Base-by-base conservation (phyloP, 306 rosid genomes). In the Oemleria cerasiformis region DNA sequence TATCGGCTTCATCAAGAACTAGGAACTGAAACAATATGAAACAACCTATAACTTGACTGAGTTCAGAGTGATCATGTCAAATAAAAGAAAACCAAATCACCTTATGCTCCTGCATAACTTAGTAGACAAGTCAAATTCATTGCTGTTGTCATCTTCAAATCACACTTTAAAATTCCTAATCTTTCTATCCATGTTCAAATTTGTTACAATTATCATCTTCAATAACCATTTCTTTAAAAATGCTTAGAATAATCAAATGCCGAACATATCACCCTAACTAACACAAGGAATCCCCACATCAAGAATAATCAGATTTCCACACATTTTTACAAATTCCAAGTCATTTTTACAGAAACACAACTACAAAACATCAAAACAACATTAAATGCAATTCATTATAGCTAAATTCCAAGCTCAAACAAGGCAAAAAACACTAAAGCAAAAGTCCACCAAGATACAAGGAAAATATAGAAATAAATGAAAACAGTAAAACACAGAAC, bases 1-100 rank as follows among this genome's bases (percentile, higher is more conserved):
- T 80, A 82, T 94, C 98, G 71, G 98, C 98, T 80, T 94, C 98
- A 70, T 94, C 97, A 82, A 91, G 83, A 74, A 94, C 94, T 78
- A 94, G 88, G 69, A 86, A 94, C 98, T 89, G 79, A 73, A 74
- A 63, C 64, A 72, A 65, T 67, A 67, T 1, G 38, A 61, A 11
- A 65, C n/a, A 42, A 73, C n/a, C 68, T 23, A n/a, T 43, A 54
- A 54, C 49, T 12, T 55, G 42, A 56, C 53, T 23, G 36, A 67
- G 66, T 21, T 53, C 7, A 70, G 19, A 4, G 19, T 23, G 36
- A 36, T 15, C 1, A 7, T 42, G 13, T 50, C 8, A 54, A 55
- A 72, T 36, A 72, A 68, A 61, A 74, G 39, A 30, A 30, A 30
- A 30, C 3, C 2, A 30, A 30, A 30, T 30, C 21, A 43, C 54